Conservation (phyloP, 192 early-diverging fungal species). For the Coemansia sp. region DNA sequence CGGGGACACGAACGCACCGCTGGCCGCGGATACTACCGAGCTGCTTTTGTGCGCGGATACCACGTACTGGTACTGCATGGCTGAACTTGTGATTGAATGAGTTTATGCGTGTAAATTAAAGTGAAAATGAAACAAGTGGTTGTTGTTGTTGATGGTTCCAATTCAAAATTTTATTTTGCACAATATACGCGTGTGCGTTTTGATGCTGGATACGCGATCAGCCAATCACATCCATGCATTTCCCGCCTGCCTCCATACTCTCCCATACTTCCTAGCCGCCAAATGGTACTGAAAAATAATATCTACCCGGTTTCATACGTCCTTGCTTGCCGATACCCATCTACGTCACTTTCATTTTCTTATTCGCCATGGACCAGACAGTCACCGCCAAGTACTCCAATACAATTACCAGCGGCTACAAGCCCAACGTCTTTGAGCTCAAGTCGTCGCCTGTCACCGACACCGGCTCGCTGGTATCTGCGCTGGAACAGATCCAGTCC, state of each 20-base stretch:
- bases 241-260: no score
- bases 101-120: not conserved
- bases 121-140: not conserved
- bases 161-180: no score
- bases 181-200: no score
- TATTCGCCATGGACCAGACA: not conserved
- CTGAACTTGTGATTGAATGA: not conserved
- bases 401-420: not conserved
- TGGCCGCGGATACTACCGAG: slow-evolving; percentile 64
- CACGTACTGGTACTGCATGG: slow-evolving; percentile 69
- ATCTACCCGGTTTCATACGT: no score
- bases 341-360: not conserved
- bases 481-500: slow-evolving; percentile 22
- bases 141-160: no score
- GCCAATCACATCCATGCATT: no score
- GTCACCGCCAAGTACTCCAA: slow-evolving; percentile 21
- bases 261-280: no score
- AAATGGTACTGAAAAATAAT: no score
- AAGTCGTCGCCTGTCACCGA: slow-evolving; percentile 1
- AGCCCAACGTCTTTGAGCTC: slow-evolving; percentile 15
- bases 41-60: slow-evolving; percentile 80
- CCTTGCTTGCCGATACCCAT: no score
- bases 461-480: slow-evolving; percentile 9
- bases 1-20: slow-evolving; percentile 65
- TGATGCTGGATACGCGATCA: no score